These are phyloP conservation scores for Pestalotiopsis sp. DNA, from an alignment of 2,329 filamentous ascomycete species.

Conservation along the genomic window DNA sequence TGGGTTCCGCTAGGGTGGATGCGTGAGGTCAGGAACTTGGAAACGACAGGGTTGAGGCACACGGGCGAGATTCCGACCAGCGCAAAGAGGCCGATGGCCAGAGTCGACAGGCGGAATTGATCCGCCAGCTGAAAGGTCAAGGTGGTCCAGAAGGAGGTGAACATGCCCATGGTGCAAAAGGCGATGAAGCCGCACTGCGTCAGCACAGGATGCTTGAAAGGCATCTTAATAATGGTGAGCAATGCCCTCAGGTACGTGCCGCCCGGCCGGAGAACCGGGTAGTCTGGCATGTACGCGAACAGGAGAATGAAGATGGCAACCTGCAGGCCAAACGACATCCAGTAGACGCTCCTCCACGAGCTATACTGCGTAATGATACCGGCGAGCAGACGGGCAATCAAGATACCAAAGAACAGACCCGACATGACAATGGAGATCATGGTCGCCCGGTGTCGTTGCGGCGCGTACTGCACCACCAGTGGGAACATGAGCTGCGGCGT, in stretches of 20 bases:
- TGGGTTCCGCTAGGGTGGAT: conserved; percentile 28
- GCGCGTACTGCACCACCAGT: conserved; percentile 77
- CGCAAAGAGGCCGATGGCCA: conserved; percentile 30
- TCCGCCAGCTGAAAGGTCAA: conserved; percentile 31
- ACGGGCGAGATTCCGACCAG: conserved; percentile 31
- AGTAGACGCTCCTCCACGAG: conserved; percentile 78
- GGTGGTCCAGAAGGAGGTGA: conserved; percentile 56
- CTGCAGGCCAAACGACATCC: conserved; percentile 74
- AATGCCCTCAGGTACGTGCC: conserved; percentile 69
- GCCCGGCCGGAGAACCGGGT: conserved; percentile 73
- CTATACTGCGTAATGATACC: conserved; percentile 76
- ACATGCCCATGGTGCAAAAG: conserved; percentile 58
- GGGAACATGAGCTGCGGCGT: conserved; percentile 82
- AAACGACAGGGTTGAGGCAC: conserved; percentile 29
- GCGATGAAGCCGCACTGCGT: conserved; percentile 70
- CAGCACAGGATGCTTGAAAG: conserved; percentile 67
- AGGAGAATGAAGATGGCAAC: conserved; percentile 66
- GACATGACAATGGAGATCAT: conserved; percentile 76
- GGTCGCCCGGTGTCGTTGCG: conserved; percentile 66
- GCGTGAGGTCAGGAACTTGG: conserved; percentile 24
- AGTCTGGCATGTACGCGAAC: conserved; percentile 79
- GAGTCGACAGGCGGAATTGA: conserved; percentile 26
- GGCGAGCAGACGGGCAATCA: conserved; percentile 75
- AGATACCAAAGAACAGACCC: conserved; percentile 73
- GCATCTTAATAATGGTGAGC: conserved; percentile 64